phyloP scores from a whole-genome alignment of 805 yeast genomes.

The Metschnikowia chrysomelidarum region DNA sequence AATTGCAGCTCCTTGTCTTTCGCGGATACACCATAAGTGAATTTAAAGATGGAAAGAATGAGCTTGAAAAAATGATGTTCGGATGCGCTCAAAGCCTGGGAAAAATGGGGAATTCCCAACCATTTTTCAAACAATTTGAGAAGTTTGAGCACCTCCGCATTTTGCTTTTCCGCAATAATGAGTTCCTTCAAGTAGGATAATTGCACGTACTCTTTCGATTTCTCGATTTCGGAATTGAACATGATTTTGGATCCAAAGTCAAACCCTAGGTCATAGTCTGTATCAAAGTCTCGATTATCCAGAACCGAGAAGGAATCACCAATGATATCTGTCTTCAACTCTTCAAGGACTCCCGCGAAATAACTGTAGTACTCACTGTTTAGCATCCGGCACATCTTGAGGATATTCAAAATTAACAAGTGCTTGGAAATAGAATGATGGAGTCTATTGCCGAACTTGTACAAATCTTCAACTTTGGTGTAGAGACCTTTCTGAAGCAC shows the following conservation, averaged over 20 bases:
- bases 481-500: conserved; percentile 61
- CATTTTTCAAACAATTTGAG: conserved; percentile 27
- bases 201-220: conserved; percentile 29
- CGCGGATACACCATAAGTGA: conserved; percentile 21
- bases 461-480: conserved; percentile 65
- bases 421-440: conserved; percentile 48
- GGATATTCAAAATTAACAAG: conserved; percentile 31
- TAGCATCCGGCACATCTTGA: conserved; percentile 32
- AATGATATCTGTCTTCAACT: conserved; percentile 15
- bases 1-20: conserved; percentile 24
- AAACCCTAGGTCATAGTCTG: conserved; percentile 52
- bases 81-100: conserved; percentile 18
- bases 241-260: conserved; percentile 23
- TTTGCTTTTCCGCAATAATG: conserved; percentile 33
- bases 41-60: conserved; percentile 26
- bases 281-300: conserved; percentile 62
- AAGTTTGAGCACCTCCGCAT: conserved; percentile 24
- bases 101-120: conserved; percentile 15
- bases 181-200: conserved; percentile 40
- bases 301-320: conserved; percentile 17
- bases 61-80: conserved; percentile 29
- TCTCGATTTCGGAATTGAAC: conserved; percentile 19
- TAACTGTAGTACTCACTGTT: conserved; percentile 30
- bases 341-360: conserved; percentile 22
- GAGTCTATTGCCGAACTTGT: conserved; percentile 56